Conservation (phyloP, 1,284 basidiomycete species). For the Leccinum angustisporum region DNA sequence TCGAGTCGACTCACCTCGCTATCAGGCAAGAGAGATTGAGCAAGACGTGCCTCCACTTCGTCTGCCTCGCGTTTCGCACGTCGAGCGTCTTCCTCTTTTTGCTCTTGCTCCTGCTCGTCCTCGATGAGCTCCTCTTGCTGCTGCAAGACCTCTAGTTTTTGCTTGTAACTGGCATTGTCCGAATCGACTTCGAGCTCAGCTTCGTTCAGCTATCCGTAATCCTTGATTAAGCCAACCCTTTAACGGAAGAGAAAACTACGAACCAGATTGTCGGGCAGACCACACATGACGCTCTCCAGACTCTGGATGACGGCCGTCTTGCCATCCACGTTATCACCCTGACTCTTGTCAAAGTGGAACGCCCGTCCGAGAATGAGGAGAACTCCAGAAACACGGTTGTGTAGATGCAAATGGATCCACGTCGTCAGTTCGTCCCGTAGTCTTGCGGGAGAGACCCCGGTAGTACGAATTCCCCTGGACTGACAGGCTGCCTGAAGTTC, state of each 20-base stretch:
- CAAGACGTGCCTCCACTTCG: conserved; percentile 71
- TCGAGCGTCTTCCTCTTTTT: conserved; percentile 91
- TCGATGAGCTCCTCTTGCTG: conserved; percentile 99
- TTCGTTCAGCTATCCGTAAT: conserved; percentile 75
- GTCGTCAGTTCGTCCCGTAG: conserved; percentile 87
- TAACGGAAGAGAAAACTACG: conserved; percentile 29
- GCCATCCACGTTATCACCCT: conserved; percentile 73
- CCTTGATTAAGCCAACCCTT: neutral
- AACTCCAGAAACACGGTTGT: conserved; percentile 88
- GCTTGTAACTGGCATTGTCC: conserved; percentile 94
- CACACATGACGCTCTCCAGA: conserved; percentile 89
- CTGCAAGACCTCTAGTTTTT: conserved; percentile 95
- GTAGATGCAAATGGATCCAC: conserved; percentile 94
- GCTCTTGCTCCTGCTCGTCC: conserved; percentile 97
- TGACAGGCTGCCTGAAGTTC: conserved; percentile 95
- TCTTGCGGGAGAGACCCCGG: conserved; percentile 79
- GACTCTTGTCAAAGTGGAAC: conserved; percentile 87
- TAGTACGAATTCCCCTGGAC: conserved; percentile 89
- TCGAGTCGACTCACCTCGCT: conserved; percentile 54
- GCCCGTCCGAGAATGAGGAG: conserved; percentile 91
- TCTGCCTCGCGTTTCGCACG: conserved; percentile 81
- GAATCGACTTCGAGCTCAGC: conserved; percentile 95
- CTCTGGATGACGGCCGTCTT: conserved; percentile 75
- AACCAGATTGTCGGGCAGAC: conserved; percentile 92
- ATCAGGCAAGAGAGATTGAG: conserved; percentile 76